phyloP scores from a whole-genome alignment of 768 basidiomycete genomes.

The Ephemerocybe angulata region DNA sequence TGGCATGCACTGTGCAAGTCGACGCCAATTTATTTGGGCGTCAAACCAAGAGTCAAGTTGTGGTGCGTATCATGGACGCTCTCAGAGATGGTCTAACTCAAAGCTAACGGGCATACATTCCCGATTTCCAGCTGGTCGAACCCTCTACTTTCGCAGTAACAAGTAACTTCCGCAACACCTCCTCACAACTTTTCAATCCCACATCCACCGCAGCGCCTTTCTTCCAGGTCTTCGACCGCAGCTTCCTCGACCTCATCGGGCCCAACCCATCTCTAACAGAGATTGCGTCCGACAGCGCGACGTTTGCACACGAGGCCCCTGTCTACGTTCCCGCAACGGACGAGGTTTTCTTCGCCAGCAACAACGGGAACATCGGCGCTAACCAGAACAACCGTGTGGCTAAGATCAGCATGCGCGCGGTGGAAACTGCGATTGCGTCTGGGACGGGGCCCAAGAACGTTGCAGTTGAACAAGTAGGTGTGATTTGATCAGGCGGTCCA shows the following conservation, averaged over 20 bases:
- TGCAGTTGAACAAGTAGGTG: slow-evolving; percentile 42
- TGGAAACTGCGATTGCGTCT: slow-evolving; percentile 40
- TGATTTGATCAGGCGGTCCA: no score
- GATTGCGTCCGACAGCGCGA: slow-evolving; percentile 59
- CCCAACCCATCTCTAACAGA: slow-evolving; percentile 50
- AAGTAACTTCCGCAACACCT: slow-evolving; percentile 39
- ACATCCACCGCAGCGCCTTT: slow-evolving; percentile 55
- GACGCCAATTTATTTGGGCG: not conserved
- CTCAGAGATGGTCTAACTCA: no score
- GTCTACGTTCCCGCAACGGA: slow-evolving; percentile 65
- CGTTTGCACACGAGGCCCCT: slow-evolving; percentile 78
- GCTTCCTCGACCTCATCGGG: slow-evolving; percentile 62
- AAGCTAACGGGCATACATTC: no score
- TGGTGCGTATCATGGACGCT: no score
- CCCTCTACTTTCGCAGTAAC: slow-evolving; percentile 52
- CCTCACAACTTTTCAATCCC: slow-evolving; percentile 52
- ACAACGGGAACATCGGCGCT: slow-evolving; percentile 61
- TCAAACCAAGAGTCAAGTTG: not conserved
- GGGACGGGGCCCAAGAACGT: slow-evolving; percentile 40
- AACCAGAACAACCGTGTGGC: slow-evolving; percentile 61
- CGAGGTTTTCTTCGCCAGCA: slow-evolving; percentile 70
- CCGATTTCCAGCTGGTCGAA: slow-evolving; percentile 40
- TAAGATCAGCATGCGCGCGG: slow-evolving; percentile 58
- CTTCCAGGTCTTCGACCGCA: slow-evolving; percentile 48
- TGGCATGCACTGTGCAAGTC: not conserved